phyloP scores from a whole-genome alignment of 1,284 basidiomycete species.

The Cystobasidium pallidum region DNA sequence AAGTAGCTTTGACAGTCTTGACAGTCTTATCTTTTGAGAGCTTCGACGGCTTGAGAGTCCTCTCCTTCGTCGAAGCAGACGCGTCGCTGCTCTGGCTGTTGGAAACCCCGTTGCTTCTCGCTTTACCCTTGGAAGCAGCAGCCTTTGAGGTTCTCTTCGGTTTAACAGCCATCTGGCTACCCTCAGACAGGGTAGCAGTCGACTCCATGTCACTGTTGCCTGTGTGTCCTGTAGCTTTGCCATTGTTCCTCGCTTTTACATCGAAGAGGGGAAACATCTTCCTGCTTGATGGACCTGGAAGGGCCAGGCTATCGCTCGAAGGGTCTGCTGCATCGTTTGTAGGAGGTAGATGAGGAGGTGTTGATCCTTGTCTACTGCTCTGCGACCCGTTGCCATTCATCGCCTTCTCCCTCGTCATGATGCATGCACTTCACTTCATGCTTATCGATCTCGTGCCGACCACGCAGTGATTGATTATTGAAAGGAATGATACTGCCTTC shows the following conservation, averaged over 20 bases:
- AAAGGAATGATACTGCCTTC: background rate
- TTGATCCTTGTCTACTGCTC: slow-evolving; percentile 17
- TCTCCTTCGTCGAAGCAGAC: background rate
- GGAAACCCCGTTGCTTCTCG: background rate
- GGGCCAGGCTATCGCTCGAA: slow-evolving; percentile 9
- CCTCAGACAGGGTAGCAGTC: background rate
- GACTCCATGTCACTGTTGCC: background rate
- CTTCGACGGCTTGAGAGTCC: background rate
- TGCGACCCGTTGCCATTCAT: slow-evolving; percentile 41
- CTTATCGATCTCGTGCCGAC: background rate
- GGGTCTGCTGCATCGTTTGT: slow-evolving; percentile 4
- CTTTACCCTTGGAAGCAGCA: background rate
- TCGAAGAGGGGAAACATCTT: slow-evolving; percentile 40
- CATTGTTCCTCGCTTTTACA: slow-evolving; percentile 14
- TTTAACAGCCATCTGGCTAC: slow-evolving; percentile 4
- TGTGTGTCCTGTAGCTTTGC: background rate
- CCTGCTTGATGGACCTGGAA: slow-evolving; percentile 22
- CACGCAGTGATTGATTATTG: too few species aligned
- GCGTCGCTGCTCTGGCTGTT: slow-evolving; percentile 7
- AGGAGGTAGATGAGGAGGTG: slow-evolving; percentile 2
- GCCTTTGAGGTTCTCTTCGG: slow-evolving; percentile 3
- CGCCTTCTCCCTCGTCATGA: slow-evolving; percentile 20
- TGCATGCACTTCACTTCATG: background rate
- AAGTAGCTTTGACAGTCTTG: background rate
- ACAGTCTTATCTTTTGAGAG: background rate